Percentiles rank a stretch among this genome's conserved stretches.
Conservation (phyloP, 2,329 filamentous ascomycete species). For the Clathrospora elynae region DNA sequence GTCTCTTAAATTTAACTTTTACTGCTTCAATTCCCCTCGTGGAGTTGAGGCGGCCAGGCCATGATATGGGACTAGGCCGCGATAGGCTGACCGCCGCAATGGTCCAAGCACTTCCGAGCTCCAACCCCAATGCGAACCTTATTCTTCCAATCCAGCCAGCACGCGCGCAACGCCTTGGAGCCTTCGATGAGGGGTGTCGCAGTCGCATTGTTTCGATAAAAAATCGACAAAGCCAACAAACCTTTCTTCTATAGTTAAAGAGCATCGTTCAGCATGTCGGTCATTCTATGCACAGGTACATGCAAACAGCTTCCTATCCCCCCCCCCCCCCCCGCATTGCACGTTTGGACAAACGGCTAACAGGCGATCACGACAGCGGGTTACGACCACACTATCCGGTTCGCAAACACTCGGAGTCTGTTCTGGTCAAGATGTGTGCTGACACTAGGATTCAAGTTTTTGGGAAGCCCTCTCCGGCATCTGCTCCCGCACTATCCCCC, state of each 20-base stretch:
- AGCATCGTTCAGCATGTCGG: slow-evolving; percentile 58
- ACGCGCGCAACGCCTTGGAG: slow-evolving; percentile 5
- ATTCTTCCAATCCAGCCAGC: slow-evolving; percentile 8
- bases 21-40: no score
- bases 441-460: slow-evolving; percentile 64
- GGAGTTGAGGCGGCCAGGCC: background rate
- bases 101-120: slow-evolving; percentile 18
- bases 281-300: slow-evolving; percentile 70
- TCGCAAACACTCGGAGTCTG: slow-evolving; percentile 31
- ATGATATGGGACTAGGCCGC: slow-evolving; percentile 6
- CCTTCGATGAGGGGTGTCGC: background rate
- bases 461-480: slow-evolving; percentile 98
- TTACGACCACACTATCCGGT: slow-evolving; percentile 78
- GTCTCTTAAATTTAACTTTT: no score
- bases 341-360: slow-evolving; percentile 24
- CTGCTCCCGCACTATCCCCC: slow-evolving; percentile 96
- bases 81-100: slow-evolving; percentile 18
- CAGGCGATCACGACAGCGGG: slow-evolving; percentile 60
- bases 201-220: slow-evolving; percentile 2
- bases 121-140: slow-evolving; percentile 13
- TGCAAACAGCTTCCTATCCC: slow-evolving; percentile 28
- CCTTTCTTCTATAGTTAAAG: background rate
- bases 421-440: slow-evolving; percentile 9
- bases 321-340: no score
- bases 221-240: background rate